These are phyloP conservation scores for Myriosclerotinia curreyana DNA, from an alignment of 2,329 filamentous ascomycete genomes.

Conservation along the genomic window DNA sequence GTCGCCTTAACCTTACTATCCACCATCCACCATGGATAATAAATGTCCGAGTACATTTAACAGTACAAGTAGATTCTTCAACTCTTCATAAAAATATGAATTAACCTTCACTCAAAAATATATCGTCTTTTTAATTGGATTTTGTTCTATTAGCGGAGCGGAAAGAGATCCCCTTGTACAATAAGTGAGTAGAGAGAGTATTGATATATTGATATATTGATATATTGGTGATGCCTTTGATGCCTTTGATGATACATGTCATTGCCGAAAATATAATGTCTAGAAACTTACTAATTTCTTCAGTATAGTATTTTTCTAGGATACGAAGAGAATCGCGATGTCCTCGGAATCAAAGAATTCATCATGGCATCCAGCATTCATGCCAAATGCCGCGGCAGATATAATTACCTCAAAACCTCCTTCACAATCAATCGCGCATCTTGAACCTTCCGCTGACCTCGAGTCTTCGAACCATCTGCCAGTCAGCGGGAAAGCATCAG, in stretches of 20 bases:
- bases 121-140: constrained; percentile 30
- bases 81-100: constrained; percentile 8
- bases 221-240: neutral
- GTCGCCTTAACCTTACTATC: constrained; percentile 1
- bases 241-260: neutral
- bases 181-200: constrained; percentile 27
- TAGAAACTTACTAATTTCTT: constrained; percentile 1
- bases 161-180: constrained; percentile 32
- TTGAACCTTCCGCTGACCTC: constrained; percentile 10
- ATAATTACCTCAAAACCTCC: constrained; percentile 25
- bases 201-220: neutral
- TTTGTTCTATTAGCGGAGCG: constrained; percentile 29
- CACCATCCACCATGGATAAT: neutral
- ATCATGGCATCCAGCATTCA: constrained; percentile 52
- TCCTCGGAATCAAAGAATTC: constrained; percentile 44
- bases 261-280: too few relatives aligned
- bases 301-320: constrained; percentile 29
- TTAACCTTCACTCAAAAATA: constrained; percentile 4
- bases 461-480: neutral
- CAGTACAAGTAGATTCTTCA: too few relatives aligned
- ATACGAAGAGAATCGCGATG: constrained; percentile 40
- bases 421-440: constrained; percentile 7
- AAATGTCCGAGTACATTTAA: constrained; percentile 11
- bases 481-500: neutral
- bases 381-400: constrained; percentile 45